Evolutionary conservation across 2,329 filamentous ascomycete genomes (phyloP), one percentile per base, ranked within the genome.

Genomic region (Colletotrichum eleusines): DNA sequence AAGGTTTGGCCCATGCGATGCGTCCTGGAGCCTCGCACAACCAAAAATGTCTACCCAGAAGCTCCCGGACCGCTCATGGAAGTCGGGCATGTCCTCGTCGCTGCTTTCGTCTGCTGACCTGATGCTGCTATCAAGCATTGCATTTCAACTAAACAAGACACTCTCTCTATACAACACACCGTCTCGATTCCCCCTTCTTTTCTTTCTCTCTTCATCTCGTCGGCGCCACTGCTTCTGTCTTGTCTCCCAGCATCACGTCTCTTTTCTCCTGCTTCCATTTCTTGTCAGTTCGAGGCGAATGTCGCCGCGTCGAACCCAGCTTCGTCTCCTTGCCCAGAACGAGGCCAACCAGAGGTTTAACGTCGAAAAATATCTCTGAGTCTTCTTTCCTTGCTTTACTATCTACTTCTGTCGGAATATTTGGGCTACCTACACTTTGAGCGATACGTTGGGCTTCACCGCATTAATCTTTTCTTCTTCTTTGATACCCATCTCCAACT

Each of bases 41-140:
- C 18, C 18, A 5, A n/a, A 61, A 9, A 20, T 50, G 26, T 50
- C 18, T 33, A 42, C 42, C 7, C 7, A 33, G 38, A 40, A 69
- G n/a, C 53, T 64, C 68, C 50, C 23, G 58, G n/a, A n/a, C n/a
- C n/a, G n/a, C n/a, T 26, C 50, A 53, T 46, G n/a, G 42, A 12
- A n/a, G 20, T 20, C 20, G 63, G 68, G 38, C 44, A 44, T 44
- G 67, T 5, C 16, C 42, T 53, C 16, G n/a, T 55, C 12, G 31
- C 5, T 55, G 20, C 33, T 35, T 35, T 18, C 28, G 42, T 26
- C 44, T 68, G 12, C 35, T 57, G 54, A 33, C 42, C 51, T 70
- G 28, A 11, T 33, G 5, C 9, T 46, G 33, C 2, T 50, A n/a
- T 11, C 40, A 55, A 35, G 28, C 38, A 55, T 50, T 20, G 16